Conservation (phyloP, 2,329 filamentous ascomycete genomes). For the Cladosporium oxysporum region DNA sequence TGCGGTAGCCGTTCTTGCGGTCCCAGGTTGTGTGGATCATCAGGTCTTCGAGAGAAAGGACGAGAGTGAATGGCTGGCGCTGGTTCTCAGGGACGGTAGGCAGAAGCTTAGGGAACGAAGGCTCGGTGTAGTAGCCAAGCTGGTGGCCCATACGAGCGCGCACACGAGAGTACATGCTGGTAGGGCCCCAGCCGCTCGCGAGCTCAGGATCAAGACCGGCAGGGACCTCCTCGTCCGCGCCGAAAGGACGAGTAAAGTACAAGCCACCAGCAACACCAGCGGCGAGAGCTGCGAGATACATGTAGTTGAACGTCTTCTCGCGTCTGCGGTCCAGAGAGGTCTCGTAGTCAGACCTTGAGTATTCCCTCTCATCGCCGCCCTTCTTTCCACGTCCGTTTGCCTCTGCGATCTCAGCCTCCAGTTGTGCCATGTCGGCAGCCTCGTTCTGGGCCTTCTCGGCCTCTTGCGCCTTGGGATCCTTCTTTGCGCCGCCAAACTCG, state of each 20-base stretch:
- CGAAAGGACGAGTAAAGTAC: conserved; percentile 88
- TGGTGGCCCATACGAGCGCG: conserved; percentile 73
- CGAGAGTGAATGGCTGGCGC: conserved; percentile 86
- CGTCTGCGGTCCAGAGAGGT: conserved; percentile 87
- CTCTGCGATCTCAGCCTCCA: conserved; percentile 32
- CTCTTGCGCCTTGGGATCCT: conserved; percentile 22
- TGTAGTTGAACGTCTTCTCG: conserved; percentile 71
- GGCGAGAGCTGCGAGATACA: conserved; percentile 64
- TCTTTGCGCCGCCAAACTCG: conserved; percentile 60
- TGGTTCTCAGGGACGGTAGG: conserved; percentile 77
- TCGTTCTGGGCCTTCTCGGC: conserved; percentile 26
- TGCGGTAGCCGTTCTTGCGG: conserved; percentile 89
- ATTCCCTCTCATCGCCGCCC: conserved; percentile 58
- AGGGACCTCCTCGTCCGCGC: conserved; percentile 69
- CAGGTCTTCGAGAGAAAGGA: conserved; percentile 89
- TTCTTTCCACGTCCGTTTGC: conserved; percentile 42
- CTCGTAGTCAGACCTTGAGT: conserved; percentile 79
- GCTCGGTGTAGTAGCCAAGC: conserved; percentile 92
- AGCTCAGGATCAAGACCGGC: conserved; percentile 60
- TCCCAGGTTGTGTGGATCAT: conserved; percentile 94
- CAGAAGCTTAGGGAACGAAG: conserved; percentile 88
- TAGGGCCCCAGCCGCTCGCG: conserved; percentile 75
- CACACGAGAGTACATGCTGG: conserved; percentile 77
- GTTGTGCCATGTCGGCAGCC: conserved; percentile 32
- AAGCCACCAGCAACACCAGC: conserved; percentile 60